Conservation (phyloP, 495 filamentous ascomycete species). For the Neurospora pannonica region DNA sequence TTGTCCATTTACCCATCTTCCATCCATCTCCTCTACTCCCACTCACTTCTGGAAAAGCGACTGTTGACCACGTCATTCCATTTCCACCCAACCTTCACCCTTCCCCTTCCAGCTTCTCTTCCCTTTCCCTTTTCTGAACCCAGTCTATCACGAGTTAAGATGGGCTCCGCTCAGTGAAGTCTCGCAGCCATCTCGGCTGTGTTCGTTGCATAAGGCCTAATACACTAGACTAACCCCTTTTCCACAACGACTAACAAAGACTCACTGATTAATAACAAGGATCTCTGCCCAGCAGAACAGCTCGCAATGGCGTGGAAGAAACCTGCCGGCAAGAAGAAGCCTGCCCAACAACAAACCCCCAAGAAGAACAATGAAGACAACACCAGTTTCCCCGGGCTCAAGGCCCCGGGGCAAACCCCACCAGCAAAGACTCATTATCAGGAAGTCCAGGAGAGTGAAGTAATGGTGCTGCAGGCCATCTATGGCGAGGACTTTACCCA, state of each 20-base stretch:
- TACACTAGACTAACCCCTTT: not conserved
- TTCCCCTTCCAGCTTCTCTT: not conserved
- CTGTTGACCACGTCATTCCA: not conserved
- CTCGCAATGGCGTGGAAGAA: constrained; percentile 38
- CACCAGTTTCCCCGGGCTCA: constrained; percentile 34
- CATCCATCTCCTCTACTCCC: not conserved
- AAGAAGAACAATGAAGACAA: constrained; percentile 25
- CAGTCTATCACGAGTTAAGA: constrained; percentile 2
- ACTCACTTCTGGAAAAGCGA: not conserved
- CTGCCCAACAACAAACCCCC: constrained; percentile 16
- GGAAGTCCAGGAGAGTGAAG: constrained; percentile 77
- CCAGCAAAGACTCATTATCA: constrained; percentile 56
- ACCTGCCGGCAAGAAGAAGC: constrained; percentile 30
- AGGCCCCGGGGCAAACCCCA: constrained; percentile 23
- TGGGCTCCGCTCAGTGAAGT: constrained; percentile 22
- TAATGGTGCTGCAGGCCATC: constrained; percentile 79
- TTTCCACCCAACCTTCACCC: not conserved
- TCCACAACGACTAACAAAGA: not conserved
- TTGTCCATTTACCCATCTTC: not conserved
- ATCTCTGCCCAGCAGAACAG: not conserved
- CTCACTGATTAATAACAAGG: not conserved
- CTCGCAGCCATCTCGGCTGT: constrained; percentile 22
- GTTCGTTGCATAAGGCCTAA: not conserved
- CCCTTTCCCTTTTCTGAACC: not conserved
- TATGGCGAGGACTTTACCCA: constrained; percentile 85